A percentile compares a stretch with the other conserved stretches of the same genome.
Evolutionary conservation across 2,329 filamentous ascomycete species (phyloP).

Genomic region (Penicillium sp.): DNA sequence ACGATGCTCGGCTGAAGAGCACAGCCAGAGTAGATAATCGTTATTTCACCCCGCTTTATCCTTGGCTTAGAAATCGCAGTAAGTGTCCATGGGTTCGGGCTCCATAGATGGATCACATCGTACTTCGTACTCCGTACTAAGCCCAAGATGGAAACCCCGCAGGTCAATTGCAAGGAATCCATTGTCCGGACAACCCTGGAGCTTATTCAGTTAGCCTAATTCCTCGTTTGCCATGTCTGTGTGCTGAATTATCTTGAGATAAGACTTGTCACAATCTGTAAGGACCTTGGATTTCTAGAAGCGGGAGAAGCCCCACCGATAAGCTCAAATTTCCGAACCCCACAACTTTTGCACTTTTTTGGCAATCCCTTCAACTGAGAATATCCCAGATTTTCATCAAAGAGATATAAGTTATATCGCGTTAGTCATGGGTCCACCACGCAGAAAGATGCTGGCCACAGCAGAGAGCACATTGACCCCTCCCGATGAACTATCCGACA

Average conservation of each 20-base stretch:
- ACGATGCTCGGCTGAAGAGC: not conserved
- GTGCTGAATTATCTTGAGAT: too few species aligned
- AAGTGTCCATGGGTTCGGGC: not conserved
- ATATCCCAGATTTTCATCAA: not conserved
- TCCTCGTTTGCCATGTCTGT: not conserved
- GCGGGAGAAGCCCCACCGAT: constrained; percentile 19
- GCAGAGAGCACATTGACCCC: constrained; percentile 70
- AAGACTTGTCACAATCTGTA: not conserved
- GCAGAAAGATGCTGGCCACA: constrained; percentile 75
- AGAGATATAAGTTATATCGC: too few species aligned
- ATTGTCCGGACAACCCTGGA: not conserved
- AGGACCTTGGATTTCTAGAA: constrained; percentile 8
- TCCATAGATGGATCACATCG: not conserved
- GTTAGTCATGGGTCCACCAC: constrained; percentile 67
- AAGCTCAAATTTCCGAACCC: constrained; percentile 16
- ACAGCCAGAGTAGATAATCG: not conserved
- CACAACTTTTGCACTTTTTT: not conserved
- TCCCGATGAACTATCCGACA: constrained; percentile 55
- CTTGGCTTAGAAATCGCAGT: not conserved
- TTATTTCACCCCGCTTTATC: too few species aligned
- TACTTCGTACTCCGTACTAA: not conserved
- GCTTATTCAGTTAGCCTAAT: not conserved
- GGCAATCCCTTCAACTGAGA: not conserved
- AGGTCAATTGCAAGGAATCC: constrained; percentile 1
- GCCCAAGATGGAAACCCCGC: not conserved